phyloP scores from a whole-genome alignment of 768 basidiomycete species.

The Saitozyma sp. region DNA sequence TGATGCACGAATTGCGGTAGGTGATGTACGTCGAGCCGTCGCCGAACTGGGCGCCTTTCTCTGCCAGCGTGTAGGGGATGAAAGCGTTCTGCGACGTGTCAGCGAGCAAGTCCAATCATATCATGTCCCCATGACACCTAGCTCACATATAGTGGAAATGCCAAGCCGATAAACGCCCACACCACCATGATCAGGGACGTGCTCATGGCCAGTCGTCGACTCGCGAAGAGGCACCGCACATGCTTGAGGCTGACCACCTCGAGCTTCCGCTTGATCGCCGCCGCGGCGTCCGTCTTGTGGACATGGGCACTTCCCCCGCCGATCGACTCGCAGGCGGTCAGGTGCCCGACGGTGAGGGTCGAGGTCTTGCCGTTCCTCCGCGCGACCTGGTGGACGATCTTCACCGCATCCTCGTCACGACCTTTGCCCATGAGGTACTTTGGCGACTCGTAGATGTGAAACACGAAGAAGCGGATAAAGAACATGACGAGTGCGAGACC shows the following conservation, averaged over 20 bases:
- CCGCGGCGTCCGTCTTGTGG: constrained; percentile 53
- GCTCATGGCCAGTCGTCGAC: constrained; percentile 65
- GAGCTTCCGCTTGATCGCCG: constrained; percentile 55
- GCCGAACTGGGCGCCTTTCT: constrained; percentile 68
- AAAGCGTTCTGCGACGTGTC: constrained; percentile 56
- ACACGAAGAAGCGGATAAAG: constrained; percentile 50
- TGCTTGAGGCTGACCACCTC: constrained; percentile 56
- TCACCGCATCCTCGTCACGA: constrained; percentile 63
- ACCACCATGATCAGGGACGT: constrained; percentile 63
- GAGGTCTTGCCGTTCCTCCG: constrained; percentile 61
- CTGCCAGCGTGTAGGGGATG: constrained; percentile 58
- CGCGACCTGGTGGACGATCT: constrained; percentile 65
- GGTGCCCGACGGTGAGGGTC: constrained; percentile 59
- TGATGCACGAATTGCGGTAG: constrained; percentile 67
- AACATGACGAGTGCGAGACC: constrained; percentile 68
- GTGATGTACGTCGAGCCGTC: constrained; percentile 70
- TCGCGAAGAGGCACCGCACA: constrained; percentile 65
- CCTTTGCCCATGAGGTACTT: constrained; percentile 73
- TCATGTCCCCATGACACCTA: not conserved
- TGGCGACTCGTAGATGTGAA: constrained; percentile 69
- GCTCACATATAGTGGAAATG: constrained; percentile 61
- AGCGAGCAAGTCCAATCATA: not conserved
- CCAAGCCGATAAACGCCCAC: constrained; percentile 73
- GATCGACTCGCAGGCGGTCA: constrained; percentile 43
- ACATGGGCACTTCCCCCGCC: constrained; percentile 5